phyloP scores from a whole-genome alignment of 2,329 filamentous ascomycete genomes.

The Alternaria tenuissima region DNA sequence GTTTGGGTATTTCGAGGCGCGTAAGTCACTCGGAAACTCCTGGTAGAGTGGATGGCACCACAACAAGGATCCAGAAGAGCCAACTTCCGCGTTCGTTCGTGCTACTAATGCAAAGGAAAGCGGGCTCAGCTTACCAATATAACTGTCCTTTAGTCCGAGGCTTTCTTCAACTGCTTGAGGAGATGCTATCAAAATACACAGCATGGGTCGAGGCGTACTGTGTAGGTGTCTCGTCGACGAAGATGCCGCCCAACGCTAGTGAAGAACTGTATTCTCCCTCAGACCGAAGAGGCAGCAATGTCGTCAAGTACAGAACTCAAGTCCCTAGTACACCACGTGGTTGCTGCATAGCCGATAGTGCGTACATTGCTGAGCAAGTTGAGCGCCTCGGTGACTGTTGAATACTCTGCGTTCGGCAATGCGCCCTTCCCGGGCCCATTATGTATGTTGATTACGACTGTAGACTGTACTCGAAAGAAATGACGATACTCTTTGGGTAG shows the following conservation, averaged over 20 bases:
- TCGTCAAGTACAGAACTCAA: conserved; percentile 45
- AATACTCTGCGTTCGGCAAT: conserved; percentile 56
- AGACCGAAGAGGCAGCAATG: conserved; percentile 57
- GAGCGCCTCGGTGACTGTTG: conserved; percentile 52
- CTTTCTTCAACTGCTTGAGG: conserved; percentile 24
- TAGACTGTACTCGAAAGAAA: conserved; percentile 57
- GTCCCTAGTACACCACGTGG: conserved; percentile 54
- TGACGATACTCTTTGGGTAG: conserved; percentile 31
- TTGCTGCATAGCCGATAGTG: conserved; percentile 61
- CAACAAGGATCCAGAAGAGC: conserved; percentile 19
- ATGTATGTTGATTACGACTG: conserved; percentile 60
- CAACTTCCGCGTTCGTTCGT: background rate
- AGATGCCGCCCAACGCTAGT: conserved; percentile 57
- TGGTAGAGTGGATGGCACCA: conserved; percentile 19
- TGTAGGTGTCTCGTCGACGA: conserved; percentile 59
- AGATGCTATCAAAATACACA: conserved; percentile 33
- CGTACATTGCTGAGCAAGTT: conserved; percentile 57
- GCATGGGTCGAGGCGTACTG: conserved; percentile 25
- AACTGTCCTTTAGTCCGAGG: conserved; percentile 36
- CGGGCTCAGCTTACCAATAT: conserved; percentile 31
- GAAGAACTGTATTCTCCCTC: conserved; percentile 50
- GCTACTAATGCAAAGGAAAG: conserved; percentile 21
- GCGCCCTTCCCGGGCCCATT: conserved; percentile 56
- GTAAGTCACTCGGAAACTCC: conserved; percentile 17
- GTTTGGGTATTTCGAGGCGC: conserved; percentile 9